Percentiles rank a stretch among this genome's conserved stretches.
phyloP scores from a whole-genome alignment of 2,329 filamentous ascomycete genomes.

The Ophiosphaerella narmari region DNA sequence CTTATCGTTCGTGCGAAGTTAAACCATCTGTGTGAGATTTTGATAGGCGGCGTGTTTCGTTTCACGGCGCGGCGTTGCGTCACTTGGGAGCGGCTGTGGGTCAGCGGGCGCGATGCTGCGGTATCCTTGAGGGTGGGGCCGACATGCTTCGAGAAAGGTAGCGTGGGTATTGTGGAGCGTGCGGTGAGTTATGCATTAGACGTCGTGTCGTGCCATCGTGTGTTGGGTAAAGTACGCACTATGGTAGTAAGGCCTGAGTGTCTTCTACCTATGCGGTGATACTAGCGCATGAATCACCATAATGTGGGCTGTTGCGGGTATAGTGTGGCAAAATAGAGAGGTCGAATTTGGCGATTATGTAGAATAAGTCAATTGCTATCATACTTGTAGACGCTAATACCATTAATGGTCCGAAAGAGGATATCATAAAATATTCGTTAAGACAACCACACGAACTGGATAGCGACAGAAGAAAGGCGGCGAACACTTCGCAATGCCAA shows the following conservation, averaged over 20 bases:
- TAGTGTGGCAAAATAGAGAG: neutral
- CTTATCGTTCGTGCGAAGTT: neutral
- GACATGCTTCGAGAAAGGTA: neutral
- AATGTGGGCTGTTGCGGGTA: neutral
- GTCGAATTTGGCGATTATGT: neutral
- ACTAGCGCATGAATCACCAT: neutral
- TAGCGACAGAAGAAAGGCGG: slow-evolving; percentile 14
- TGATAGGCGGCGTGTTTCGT: neutral
- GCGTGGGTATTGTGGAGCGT: neutral
- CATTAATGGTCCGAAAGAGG: slow-evolving; percentile 2
- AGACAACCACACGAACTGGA: neutral
- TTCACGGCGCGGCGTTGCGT: neutral
- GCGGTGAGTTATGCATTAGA: neutral
- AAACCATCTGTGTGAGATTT: neutral
- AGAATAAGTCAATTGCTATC: neutral
- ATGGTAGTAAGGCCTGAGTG: too few species aligned
- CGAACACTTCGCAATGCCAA: slow-evolving; percentile 26
- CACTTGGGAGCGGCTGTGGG: neutral
- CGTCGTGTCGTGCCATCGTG: neutral
- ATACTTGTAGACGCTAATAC: slow-evolving; percentile 1
- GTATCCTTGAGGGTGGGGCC: neutral
- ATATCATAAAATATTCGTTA: slow-evolving; percentile 7
- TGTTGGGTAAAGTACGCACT: too few species aligned
- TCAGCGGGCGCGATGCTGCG: neutral
- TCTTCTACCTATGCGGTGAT: too few species aligned